Conservation (phyloP, 1,284 basidiomycete species). For the Irpex sp. region DNA sequence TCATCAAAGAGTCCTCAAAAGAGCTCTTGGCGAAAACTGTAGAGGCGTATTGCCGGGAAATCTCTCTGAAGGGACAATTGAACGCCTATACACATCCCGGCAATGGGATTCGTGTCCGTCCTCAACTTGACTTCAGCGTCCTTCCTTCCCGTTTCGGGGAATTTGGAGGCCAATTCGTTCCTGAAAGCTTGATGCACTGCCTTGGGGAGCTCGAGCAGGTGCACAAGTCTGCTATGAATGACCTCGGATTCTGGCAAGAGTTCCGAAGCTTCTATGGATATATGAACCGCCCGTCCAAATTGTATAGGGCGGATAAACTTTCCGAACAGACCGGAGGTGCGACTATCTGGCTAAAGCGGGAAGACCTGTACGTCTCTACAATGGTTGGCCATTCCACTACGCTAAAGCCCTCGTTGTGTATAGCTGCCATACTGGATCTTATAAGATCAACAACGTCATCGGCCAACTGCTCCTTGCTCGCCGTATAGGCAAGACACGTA, state of each 20-base stretch:
- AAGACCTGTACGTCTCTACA: conserved; percentile 71
- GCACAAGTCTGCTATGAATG: conserved; percentile 82
- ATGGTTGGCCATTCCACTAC: background rate
- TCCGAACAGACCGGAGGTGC: conserved; percentile 74
- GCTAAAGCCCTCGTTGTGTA: background rate
- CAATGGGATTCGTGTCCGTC: conserved; percentile 26
- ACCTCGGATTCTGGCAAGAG: conserved; percentile 93
- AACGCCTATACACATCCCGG: conserved; percentile 23
- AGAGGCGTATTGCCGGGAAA: conserved; percentile 71
- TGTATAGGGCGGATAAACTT: conserved; percentile 70
- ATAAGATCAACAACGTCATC: conserved; percentile 96
- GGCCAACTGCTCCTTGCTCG: conserved; percentile 94
- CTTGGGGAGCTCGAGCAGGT: conserved; percentile 89
- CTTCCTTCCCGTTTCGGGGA: conserved; percentile 88
- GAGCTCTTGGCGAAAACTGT: conserved; percentile 59
- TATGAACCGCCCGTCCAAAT: conserved; percentile 68
- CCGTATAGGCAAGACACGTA: conserved; percentile 91
- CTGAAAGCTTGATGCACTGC: conserved; percentile 91
- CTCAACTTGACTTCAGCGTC: conserved; percentile 36
- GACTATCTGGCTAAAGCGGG: conserved; percentile 97
- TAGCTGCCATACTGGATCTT: conserved; percentile 94
- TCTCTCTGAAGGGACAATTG: conserved; percentile 58
- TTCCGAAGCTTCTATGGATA: conserved; percentile 89
- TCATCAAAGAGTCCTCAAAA: conserved; percentile 68
- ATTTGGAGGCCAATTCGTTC: conserved; percentile 97